Evolutionary conservation across 805 yeast species (phyloP).

Genomic region (Tetrapisispora phaffii): DNA sequence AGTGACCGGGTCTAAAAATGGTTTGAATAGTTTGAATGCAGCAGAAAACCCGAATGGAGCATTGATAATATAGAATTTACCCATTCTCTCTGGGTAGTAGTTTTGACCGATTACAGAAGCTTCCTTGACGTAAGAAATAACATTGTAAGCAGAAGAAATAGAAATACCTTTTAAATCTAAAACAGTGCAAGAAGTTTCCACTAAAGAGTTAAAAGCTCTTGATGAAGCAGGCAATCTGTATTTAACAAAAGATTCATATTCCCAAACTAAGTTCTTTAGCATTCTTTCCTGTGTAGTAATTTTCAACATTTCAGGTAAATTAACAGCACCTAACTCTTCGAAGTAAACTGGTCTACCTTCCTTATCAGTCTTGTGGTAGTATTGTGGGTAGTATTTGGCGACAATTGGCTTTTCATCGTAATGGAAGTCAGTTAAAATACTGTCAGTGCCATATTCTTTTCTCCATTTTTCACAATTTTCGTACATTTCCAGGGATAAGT

Average conservation of each 20-base stretch:
- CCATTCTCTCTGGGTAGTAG: slow-evolving; percentile 98
- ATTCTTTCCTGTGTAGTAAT: slow-evolving; percentile 92
- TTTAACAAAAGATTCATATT: slow-evolving; percentile 80
- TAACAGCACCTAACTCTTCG: slow-evolving; percentile 88
- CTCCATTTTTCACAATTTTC: slow-evolving; percentile 89
- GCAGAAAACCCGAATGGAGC: slow-evolving; percentile 97
- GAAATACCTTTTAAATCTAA: slow-evolving; percentile 93
- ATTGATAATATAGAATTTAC: slow-evolving; percentile 88
- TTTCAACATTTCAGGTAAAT: slow-evolving; percentile 82
- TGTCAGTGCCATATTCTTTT: slow-evolving; percentile 72
- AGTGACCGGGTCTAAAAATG: slow-evolving; percentile 94
- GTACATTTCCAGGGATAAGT: slow-evolving; percentile 72
- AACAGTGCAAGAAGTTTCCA: slow-evolving; percentile 95
- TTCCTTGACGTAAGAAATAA: slow-evolving; percentile 78
- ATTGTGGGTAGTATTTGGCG: slow-evolving; percentile 88
- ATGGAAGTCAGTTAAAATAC: slow-evolving; percentile 76
- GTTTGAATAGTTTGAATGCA: slow-evolving; percentile 83
- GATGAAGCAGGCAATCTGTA: slow-evolving; percentile 92
- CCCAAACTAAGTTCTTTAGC: slow-evolving; percentile 95
- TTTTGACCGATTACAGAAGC: slow-evolving; percentile 93
- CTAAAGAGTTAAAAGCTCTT: slow-evolving; percentile 61
- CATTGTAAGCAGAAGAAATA: slow-evolving; percentile 72
- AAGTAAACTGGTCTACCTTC: slow-evolving; percentile 95
- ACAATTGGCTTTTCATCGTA: slow-evolving; percentile 89
- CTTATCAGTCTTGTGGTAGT: slow-evolving; percentile 91